phyloP scores from a whole-genome alignment of 2,329 filamentous ascomycete genomes.

The Beauveria bassiana region DNA sequence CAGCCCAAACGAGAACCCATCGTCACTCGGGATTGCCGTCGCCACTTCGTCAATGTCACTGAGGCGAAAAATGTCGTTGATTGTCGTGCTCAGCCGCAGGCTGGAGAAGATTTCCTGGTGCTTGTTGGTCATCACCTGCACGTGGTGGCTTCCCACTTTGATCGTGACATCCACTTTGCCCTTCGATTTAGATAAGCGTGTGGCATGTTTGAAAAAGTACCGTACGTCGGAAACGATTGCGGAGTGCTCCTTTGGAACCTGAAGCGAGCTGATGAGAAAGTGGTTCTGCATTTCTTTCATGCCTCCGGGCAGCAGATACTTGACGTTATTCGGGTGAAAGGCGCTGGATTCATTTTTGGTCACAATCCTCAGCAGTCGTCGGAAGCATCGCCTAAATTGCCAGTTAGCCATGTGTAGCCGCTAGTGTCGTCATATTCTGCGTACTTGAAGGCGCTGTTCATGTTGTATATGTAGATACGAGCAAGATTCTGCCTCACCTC shows the following conservation, averaged over 20 bases:
- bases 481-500: conserved; percentile 53
- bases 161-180: conserved; percentile 64
- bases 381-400: conserved; percentile 49
- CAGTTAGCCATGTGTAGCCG: neutral
- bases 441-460: conserved; percentile 62
- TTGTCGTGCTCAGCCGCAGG: conserved; percentile 52
- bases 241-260: conserved; percentile 63
- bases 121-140: conserved; percentile 61
- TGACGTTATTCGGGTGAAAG: conserved; percentile 57
- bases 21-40: conserved; percentile 55
- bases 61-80: conserved; percentile 64
- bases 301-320: conserved; percentile 59
- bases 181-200: conserved; percentile 58
- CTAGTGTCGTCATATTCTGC: conserved; percentile 10
- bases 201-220: conserved; percentile 58
- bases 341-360: conserved; percentile 52
- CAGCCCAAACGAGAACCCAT: conserved; percentile 60
- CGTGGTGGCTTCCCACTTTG: conserved; percentile 61
- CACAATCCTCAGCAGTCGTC: conserved; percentile 53
- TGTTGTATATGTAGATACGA: conserved; percentile 63
- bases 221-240: conserved; percentile 59
- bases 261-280: conserved; percentile 58
- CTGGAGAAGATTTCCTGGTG: conserved; percentile 61
- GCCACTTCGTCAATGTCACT: conserved; percentile 61
- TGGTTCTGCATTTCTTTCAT: conserved; percentile 58